These are phyloP conservation scores for Beauveria brongniartii DNA, from an alignment of 2,329 filamentous ascomycete genomes.

Conservation along the genomic window DNA sequence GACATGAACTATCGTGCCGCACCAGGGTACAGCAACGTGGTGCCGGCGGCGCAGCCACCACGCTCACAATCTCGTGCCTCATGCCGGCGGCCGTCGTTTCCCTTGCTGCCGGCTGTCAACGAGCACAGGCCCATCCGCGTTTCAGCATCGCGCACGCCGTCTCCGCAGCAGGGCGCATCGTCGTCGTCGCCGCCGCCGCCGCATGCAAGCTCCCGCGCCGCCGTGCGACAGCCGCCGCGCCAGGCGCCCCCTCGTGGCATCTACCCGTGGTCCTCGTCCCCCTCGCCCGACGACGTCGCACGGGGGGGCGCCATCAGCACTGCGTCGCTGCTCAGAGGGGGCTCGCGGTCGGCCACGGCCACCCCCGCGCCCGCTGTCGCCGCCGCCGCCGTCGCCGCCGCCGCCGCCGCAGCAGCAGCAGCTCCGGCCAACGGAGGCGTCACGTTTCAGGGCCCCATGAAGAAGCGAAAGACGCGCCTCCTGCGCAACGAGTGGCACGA, in stretches of 20 bases:
- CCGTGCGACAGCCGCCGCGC: background rate
- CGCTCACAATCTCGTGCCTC: slow-evolving; percentile 49
- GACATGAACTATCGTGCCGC: slow-evolving; percentile 68
- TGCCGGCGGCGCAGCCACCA: slow-evolving; percentile 20
- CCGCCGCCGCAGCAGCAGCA: slow-evolving; percentile 20
- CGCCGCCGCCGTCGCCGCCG: slow-evolving; percentile 15
- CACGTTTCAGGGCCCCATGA: slow-evolving; percentile 75
- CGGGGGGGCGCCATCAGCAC: slow-evolving; percentile 22
- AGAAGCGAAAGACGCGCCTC: slow-evolving; percentile 84
- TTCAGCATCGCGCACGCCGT: slow-evolving; percentile 20
- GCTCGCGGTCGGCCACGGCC: background rate
- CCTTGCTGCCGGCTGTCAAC: slow-evolving; percentile 59
- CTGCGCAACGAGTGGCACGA: slow-evolving; percentile 91
- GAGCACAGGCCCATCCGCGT: slow-evolving; percentile 48
- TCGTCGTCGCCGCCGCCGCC: slow-evolving; percentile 22
- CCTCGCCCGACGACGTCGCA: slow-evolving; percentile 38
- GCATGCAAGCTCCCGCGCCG: slow-evolving; percentile 28
- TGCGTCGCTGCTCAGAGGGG: slow-evolving; percentile 19
- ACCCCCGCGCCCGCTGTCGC: slow-evolving; percentile 21
- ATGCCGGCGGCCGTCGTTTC: slow-evolving; percentile 58
- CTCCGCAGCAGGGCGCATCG: slow-evolving; percentile 21
- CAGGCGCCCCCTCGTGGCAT: slow-evolving; percentile 46
- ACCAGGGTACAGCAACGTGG: slow-evolving; percentile 12
- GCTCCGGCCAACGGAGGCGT: slow-evolving; percentile 14
- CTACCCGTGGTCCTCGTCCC: slow-evolving; percentile 49